Base-by-base conservation (phyloP, 1,284 basidiomycete genomes). In the Hemileccinum hortonii region DNA sequence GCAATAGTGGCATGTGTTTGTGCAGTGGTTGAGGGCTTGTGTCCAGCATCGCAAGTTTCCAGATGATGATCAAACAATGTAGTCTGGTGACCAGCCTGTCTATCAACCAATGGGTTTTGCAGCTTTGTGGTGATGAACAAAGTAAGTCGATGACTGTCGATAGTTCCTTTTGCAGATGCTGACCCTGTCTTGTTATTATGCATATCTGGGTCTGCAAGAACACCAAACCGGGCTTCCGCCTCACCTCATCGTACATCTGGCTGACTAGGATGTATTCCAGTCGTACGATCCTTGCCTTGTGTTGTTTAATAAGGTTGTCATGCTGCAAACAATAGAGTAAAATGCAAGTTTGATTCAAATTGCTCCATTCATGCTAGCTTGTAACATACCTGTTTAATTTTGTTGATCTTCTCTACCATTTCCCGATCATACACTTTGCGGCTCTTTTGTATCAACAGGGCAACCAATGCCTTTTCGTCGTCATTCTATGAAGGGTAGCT, bases 351-450 rank as follows among this genome's bases (percentile, higher is more conserved):
- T n/a, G n/a, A n/a, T n/a, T n/a, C n/a, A 44, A 19, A 15, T 40
- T 49, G 38, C 18, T 44, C 44, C 33, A 36, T 48, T 46, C 19
- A 45, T 46, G 29, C 43, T 42, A 16, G 22, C 26, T 39, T 15
- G 36, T 21, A 22, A 37, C 70, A 32, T 55, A 81, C 81, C 56
- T 74, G 66, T 54, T 76, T 75, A 29, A 83, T 71, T 49, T 82
- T 79, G 56, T 82, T 79, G 44, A 71, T 71, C 61, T 81, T 83
- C 36, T 67, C 72, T 19, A 81, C 72, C 26, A 75, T 67, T 21
- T 76, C 75, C 45, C 78, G 72, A 58, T 81, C 80, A 56, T 81
- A 73, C 30, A 75, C 63, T 14, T 72, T 67, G 48, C 74, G 69
- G 9, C 75, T 70, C 43, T 74, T 64, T 41, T 66, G 67, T 55